Evolutionary conservation across 331 rosid genomes (phyloP).

Genomic region (Quercus phellos): DNA sequence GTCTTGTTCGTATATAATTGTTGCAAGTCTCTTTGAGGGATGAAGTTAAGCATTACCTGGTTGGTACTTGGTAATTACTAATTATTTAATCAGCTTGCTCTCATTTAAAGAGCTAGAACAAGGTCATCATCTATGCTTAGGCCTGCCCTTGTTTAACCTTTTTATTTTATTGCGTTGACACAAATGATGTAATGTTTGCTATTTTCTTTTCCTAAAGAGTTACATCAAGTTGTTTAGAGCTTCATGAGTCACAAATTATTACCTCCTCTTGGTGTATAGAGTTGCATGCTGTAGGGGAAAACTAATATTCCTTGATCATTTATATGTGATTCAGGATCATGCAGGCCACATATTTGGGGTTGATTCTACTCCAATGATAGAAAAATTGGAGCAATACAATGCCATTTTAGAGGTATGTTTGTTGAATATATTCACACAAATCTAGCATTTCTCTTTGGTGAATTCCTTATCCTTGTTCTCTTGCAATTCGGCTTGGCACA

Average conservation of each 20-base stretch:
- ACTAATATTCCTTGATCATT: constrained; percentile 6
- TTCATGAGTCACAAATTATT: background rate
- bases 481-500: background rate
- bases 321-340: constrained; percentile 63
- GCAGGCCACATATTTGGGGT: constrained; percentile 99
- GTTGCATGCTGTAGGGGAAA: background rate
- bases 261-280: background rate
- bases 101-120: background rate
- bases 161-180: background rate
- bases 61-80: background rate
- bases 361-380: constrained; percentile 82
- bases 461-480: background rate
- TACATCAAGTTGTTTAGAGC: background rate
- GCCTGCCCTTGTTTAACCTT: background rate
- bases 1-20: background rate
- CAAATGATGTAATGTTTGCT: background rate
- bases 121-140: background rate
- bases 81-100: background rate
- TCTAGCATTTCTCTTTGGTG: background rate
- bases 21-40: background rate
- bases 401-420: constrained; percentile 54
- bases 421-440: background rate
- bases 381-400: constrained; percentile 90
- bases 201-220: background rate
- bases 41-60: background rate